Evolutionary conservation across 805 yeast species (phyloP).

Genomic region (Metschnikowia santaceciliae): DNA sequence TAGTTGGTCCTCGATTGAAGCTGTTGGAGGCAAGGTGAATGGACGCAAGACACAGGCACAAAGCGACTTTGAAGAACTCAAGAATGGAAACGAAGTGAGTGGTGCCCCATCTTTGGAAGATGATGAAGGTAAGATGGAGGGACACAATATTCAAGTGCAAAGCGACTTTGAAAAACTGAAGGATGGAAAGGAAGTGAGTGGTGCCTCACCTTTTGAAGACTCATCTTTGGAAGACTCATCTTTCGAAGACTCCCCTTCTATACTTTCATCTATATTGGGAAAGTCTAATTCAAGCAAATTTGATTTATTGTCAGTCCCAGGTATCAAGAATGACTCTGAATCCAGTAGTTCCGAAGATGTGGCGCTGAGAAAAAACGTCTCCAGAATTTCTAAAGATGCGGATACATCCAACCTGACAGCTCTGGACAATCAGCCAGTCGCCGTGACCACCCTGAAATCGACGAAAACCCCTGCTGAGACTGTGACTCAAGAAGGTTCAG

Average conservation of each 20-base stretch:
- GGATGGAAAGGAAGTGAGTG: too few species aligned
- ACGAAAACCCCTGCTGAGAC: neutral
- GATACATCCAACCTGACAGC: neutral
- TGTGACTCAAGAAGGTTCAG: neutral
- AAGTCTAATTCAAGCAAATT: neutral
- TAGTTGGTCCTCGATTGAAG: slow-evolving; percentile 33
- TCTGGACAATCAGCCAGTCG: neutral
- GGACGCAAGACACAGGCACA: slow-evolving; percentile 17
- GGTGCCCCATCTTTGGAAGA: neutral
- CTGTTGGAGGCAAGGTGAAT: slow-evolving; percentile 32
- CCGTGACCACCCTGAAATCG: neutral
- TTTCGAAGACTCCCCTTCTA: too few species aligned
- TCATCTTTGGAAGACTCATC: too few species aligned
- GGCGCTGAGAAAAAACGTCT: neutral
- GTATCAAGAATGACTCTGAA: neutral
- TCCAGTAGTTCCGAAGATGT: neutral
- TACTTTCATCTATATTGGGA: slow-evolving; percentile 1
- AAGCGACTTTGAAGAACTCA: slow-evolving; percentile 6
- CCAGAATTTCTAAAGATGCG: neutral
- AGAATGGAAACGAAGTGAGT: neutral
- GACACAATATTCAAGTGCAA: too few species aligned
- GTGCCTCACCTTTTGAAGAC: too few species aligned
- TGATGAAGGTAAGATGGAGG: too few species aligned
- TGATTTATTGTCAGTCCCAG: neutral
- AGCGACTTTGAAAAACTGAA: too few species aligned